These are phyloP conservation scores for Puccinia polysora DNA, from an alignment of 1,284 basidiomycete species.

Conservation along the genomic window DNA sequence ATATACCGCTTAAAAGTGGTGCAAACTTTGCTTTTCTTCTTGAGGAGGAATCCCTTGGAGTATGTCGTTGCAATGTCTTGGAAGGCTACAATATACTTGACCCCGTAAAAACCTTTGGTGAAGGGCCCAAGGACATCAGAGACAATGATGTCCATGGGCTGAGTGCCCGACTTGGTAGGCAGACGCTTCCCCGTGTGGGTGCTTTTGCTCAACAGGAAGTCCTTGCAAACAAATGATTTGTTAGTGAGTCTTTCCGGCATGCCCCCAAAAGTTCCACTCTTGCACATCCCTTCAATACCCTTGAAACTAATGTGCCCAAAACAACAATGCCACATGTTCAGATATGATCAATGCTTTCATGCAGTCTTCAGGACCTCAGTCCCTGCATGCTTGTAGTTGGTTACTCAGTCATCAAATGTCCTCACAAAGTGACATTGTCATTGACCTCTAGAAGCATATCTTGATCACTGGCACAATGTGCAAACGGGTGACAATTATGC, in stretches of 20 bases:
- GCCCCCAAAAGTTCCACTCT: neutral
- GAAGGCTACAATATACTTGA: neutral
- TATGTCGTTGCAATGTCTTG: constrained; percentile 21
- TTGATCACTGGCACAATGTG: too few species aligned
- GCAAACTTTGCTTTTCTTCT: constrained; percentile 12
- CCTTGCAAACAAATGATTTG: constrained; percentile 25
- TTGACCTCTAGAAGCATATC: too few species aligned
- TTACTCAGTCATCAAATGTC: too few species aligned
- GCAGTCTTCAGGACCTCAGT: too few species aligned
- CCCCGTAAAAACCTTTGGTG: neutral
- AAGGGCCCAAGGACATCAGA: constrained; percentile 30
- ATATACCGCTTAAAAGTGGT: constrained; percentile 9
- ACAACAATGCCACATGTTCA: constrained; percentile 30
- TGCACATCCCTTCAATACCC: constrained; percentile 1
- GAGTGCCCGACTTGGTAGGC: neutral
- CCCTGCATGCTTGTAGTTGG: too few species aligned
- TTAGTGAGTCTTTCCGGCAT: neutral
- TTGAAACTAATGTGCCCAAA: constrained; percentile 17
- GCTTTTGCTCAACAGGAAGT: constrained; percentile 21
- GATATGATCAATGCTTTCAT: too few species aligned
- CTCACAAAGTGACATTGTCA: too few species aligned
- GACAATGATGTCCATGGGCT: neutral
- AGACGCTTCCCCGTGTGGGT: neutral
- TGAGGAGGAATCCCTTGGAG: constrained; percentile 1
- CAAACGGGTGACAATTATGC: too few species aligned